phyloP scores from a whole-genome alignment of 345 rosid genomes.

The Aquilaria yunnanensis region DNA sequence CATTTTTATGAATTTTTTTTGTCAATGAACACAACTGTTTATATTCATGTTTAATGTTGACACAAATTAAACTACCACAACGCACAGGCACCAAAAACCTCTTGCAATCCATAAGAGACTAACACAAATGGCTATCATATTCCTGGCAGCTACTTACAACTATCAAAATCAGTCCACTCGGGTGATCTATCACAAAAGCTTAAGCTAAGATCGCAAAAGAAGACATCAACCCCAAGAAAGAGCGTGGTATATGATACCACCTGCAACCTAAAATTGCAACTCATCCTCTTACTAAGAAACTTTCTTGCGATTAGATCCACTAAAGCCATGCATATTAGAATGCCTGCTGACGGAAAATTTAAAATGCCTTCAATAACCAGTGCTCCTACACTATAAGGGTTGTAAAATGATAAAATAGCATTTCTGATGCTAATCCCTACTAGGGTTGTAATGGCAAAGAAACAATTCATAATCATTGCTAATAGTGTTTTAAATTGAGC shows the following conservation, averaged over 20 bases:
- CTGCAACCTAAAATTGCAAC: conserved; percentile 77
- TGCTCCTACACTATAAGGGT: conserved; percentile 53
- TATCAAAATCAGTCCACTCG: not conserved
- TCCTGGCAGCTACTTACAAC: too few relatives aligned
- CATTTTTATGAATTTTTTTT: too few relatives aligned
- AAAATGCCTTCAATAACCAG: conserved; percentile 68
- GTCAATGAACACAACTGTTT: too few relatives aligned
- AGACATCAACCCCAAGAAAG: conserved; percentile 84
- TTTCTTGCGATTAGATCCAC: conserved; percentile 95
- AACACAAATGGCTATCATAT: too few relatives aligned
- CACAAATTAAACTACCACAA: too few relatives aligned
- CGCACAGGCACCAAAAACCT: too few relatives aligned
- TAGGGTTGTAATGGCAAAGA: conserved; percentile 75
- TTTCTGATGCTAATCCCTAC: conserved; percentile 59
- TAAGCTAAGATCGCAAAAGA: conserved; percentile 76
- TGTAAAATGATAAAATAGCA: conserved; percentile 53
- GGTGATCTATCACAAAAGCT: conserved; percentile 1
- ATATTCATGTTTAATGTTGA: too few relatives aligned
- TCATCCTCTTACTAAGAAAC: conserved; percentile 83
- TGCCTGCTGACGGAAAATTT: conserved; percentile 82
- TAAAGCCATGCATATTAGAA: conserved; percentile 88
- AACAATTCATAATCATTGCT: conserved; percentile 59
- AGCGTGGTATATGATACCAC: conserved; percentile 63
- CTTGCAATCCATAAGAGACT: too few relatives aligned
- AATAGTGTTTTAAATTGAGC: conserved; percentile 53